A percentile compares a stretch with the other conserved stretches of the same genome.
phyloP scores from a whole-genome alignment of 768 basidiomycete genomes.

The Hirschioporus abietinus region DNA sequence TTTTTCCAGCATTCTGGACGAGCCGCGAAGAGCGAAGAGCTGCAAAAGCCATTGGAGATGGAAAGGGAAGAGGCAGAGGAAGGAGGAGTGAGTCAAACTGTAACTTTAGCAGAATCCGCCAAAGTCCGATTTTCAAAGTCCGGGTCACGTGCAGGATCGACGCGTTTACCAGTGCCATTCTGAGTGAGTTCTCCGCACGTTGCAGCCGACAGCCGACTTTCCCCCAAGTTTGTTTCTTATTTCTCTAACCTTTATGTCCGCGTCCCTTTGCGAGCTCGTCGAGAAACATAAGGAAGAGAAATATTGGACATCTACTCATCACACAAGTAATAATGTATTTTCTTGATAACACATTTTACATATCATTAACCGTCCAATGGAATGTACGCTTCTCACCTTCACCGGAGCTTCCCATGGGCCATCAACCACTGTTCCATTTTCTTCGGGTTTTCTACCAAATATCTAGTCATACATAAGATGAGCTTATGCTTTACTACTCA shows the following conservation, averaged over 20 bases:
- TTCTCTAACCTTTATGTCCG: neutral
- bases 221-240: neutral
- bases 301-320: neutral
- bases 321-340: too few relatives aligned
- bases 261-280: neutral
- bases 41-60: neutral
- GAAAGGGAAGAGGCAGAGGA: neutral
- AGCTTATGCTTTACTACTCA: neutral
- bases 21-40: neutral
- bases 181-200: neutral
- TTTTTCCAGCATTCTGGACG: neutral
- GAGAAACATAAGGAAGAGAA: neutral
- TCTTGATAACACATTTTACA: too few relatives aligned
- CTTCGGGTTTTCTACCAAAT: neutral
- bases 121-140: neutral
- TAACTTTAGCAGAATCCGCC: neutral
- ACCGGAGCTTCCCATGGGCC: neutral
- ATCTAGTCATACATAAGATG: neutral
- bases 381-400: neutral
- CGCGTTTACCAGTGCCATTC: too few relatives aligned
- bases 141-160: too few relatives aligned
- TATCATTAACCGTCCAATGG: neutral
- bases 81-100: slow-evolving; percentile 1
- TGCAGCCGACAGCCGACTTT: neutral
- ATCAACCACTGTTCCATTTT: neutral